Percentiles rank a stretch among this genome's conserved stretches.
Conservation (phyloP, 2,329 filamentous ascomycete genomes). For the Neonectria coccinea region DNA sequence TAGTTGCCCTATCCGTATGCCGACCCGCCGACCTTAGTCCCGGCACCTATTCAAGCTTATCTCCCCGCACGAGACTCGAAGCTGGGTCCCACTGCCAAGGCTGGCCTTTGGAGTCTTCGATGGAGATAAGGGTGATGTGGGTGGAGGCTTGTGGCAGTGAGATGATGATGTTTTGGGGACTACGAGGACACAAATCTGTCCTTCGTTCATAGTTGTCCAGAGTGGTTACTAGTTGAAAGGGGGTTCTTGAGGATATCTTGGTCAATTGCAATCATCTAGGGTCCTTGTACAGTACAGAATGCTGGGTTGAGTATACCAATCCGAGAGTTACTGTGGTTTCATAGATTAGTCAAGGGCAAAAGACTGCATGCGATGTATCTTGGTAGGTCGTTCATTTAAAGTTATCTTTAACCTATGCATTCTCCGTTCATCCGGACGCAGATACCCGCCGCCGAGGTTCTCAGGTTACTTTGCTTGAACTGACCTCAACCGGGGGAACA, state of each 20-base stretch:
- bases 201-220: not conserved
- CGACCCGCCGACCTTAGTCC: not conserved
- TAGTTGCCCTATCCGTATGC: not conserved
- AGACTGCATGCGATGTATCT: too few relatives aligned
- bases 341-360: not conserved
- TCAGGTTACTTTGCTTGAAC: not conserved
- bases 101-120: not conserved
- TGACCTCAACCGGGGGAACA: not conserved
- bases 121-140: not conserved
- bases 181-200: not conserved
- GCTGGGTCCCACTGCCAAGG: not conserved
- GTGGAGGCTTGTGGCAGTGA: not conserved
- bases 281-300: not conserved
- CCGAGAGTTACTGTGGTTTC: not conserved
- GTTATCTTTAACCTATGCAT: not conserved
- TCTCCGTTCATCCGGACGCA: not conserved
- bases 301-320: not conserved
- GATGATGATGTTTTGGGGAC: not conserved
- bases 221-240: not conserved
- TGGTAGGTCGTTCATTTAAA: not conserved
- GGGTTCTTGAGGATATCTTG: not conserved
- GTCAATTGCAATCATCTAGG: not conserved
- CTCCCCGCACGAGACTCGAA: conserved; percentile 1
- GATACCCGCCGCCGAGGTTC: too few relatives aligned
- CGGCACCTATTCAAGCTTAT: conserved; percentile 2